These are phyloP conservation scores for Suillus americanus DNA, from an alignment of 768 basidiomycete genomes.

Conservation along the genomic window DNA sequence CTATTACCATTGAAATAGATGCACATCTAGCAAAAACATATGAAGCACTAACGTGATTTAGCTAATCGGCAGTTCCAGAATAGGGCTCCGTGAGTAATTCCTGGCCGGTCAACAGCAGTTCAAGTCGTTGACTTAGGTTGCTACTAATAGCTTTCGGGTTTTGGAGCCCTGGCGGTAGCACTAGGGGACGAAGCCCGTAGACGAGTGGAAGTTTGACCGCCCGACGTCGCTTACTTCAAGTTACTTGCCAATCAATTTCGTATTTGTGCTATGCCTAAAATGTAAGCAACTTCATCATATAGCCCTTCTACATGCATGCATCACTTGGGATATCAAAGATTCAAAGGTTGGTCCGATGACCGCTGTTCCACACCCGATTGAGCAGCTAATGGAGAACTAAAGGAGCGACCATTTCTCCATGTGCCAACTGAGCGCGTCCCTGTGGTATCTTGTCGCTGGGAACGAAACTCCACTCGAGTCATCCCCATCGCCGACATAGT, in stretches of 20 bases:
- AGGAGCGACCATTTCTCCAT: neutral
- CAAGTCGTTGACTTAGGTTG: too few relatives aligned
- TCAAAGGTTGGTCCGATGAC: neutral
- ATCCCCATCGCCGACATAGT: neutral
- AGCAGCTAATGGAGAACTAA: neutral
- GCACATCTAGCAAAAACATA: too few relatives aligned
- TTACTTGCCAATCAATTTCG: neutral
- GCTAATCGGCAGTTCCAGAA: too few relatives aligned
- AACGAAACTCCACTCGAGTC: slow-evolving; percentile 1
- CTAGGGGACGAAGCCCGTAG: too few relatives aligned
- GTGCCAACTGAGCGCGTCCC: neutral
- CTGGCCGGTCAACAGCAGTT: too few relatives aligned
- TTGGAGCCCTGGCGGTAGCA: too few relatives aligned
- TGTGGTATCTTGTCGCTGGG: neutral
- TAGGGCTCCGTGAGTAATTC: too few relatives aligned
- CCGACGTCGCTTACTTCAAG: too few relatives aligned
- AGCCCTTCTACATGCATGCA: neutral
- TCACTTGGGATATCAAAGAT: neutral
- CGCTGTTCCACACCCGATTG: neutral
- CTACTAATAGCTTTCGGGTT: too few relatives aligned
- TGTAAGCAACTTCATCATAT: neutral
- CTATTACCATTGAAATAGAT: too few relatives aligned
- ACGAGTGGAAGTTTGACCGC: too few relatives aligned
- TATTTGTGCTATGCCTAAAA: neutral
- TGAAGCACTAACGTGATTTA: too few relatives aligned